A percentile compares a stretch with the other conserved stretches of the same genome.
Evolutionary conservation across 75 land plant species (phyloP).

Genomic region (Pinus albicaulis): DNA sequence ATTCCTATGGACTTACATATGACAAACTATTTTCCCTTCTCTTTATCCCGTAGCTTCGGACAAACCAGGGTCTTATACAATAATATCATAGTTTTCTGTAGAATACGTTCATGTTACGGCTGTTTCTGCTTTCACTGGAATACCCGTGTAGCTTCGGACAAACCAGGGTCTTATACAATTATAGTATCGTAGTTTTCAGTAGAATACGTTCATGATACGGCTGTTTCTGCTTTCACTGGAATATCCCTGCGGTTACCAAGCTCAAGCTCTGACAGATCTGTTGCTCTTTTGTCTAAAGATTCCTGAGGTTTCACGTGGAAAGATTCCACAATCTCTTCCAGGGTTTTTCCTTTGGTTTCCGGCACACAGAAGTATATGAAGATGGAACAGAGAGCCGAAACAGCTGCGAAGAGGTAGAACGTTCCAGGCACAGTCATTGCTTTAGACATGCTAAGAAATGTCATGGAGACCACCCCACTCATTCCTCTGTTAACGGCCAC

Average conservation of each 20-base stretch:
- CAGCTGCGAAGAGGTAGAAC: conserved; percentile 53
- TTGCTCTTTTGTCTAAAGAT: background rate
- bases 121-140: too few relatives aligned
- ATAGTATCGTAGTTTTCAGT: background rate
- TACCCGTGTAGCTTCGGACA: too few relatives aligned
- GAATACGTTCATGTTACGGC: background rate
- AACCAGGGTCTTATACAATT: too few relatives aligned
- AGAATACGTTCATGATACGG: background rate
- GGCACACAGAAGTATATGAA: conserved; percentile 62
- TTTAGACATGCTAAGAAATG: conserved; percentile 58
- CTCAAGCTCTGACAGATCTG: background rate
- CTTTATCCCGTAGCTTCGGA: background rate
- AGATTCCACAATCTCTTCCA: conserved; percentile 70
- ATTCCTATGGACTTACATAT: background rate
- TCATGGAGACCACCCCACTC: conserved; percentile 80
- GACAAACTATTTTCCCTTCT: background rate
- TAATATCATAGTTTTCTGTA: background rate
- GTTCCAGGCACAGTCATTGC: conserved; percentile 69
- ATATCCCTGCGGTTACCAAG: background rate
- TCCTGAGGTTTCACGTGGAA: conserved; percentile 24
- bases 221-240: background rate
- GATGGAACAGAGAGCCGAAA: conserved; percentile 35
- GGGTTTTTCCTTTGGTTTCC: conserved; percentile 79
- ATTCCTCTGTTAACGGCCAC: conserved; percentile 57
- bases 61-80: background rate